phyloP scores from a whole-genome alignment of 177 flowering plant species.

The Vitis hybrid region DNA sequence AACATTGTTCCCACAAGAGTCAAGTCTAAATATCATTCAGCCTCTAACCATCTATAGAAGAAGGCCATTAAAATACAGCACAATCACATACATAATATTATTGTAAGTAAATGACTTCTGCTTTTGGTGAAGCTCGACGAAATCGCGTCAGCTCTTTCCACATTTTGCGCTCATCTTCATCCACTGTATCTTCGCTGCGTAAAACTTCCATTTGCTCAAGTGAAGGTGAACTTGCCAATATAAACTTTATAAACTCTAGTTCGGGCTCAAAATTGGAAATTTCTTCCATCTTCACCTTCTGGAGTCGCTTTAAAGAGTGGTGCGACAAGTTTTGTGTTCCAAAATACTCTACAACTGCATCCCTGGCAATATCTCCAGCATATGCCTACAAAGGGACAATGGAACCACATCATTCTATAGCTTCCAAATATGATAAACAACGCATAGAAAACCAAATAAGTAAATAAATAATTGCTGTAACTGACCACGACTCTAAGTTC shows the following conservation, averaged over 20 bases:
- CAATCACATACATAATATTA: too few species aligned
- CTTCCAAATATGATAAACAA: background rate
- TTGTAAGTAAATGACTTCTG: background rate
- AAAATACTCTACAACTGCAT: background rate
- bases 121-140: slow-evolving; percentile 6
- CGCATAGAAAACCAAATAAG: background rate
- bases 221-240: background rate
- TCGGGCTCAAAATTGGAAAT: background rate
- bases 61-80: too few species aligned
- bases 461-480: background rate
- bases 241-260: slow-evolving; percentile 6
- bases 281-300: background rate
- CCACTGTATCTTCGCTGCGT: too few species aligned
- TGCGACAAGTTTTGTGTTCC: background rate
- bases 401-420: background rate
- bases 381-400: background rate
- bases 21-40: too few species aligned
- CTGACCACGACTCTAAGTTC: slow-evolving; percentile 5
- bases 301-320: background rate
- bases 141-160: slow-evolving; percentile 1
- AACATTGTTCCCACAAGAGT: too few species aligned
- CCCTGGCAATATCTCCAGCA: background rate
- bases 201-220: background rate
- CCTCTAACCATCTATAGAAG: too few species aligned
- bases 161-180: background rate